Conservation (phyloP, 2,329 filamentous ascomycete genomes). For the Pezicula neosporulosa region DNA sequence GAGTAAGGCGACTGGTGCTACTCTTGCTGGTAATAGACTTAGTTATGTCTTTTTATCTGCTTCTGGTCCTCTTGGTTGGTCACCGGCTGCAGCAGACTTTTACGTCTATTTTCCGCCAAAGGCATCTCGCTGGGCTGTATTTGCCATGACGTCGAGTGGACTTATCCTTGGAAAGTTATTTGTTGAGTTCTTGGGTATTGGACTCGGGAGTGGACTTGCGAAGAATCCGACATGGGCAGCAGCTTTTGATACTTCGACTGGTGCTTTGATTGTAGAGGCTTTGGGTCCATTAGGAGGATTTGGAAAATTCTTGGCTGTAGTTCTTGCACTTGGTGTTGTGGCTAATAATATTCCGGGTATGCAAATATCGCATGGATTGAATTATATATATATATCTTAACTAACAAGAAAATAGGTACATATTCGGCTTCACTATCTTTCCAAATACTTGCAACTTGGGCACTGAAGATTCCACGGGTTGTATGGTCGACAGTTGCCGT, state of each 20-base stretch:
- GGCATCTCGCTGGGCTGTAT: constrained; percentile 43
- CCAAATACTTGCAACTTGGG: constrained; percentile 59
- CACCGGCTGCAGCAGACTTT: constrained; percentile 61
- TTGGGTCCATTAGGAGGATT: constrained; percentile 57
- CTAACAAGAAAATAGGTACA: no score
- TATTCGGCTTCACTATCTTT: constrained; percentile 31
- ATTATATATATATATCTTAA: no score
- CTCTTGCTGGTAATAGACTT: constrained; percentile 53
- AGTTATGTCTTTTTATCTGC: constrained; percentile 70
- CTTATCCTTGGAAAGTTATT: constrained; percentile 56
- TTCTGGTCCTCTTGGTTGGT: constrained; percentile 61
- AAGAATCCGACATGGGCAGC: constrained; percentile 53
- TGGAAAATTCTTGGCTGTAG: constrained; percentile 63
- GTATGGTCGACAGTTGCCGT: constrained; percentile 62
- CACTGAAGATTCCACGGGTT: constrained; percentile 55
- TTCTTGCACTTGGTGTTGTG: constrained; percentile 61
- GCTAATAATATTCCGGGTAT: constrained; percentile 46
- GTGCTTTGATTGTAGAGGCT: constrained; percentile 61
- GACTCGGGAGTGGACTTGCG: constrained; percentile 55
- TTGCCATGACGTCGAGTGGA: constrained; percentile 52
- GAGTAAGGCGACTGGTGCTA: constrained; percentile 47
- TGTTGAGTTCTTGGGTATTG: constrained; percentile 58
- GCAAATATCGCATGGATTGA: neutral
- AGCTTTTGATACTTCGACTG: constrained; percentile 51
- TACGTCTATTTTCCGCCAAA: constrained; percentile 60